Conservation (phyloP, 164 flowering plant species). For the Vitis rotundifolia region DNA sequence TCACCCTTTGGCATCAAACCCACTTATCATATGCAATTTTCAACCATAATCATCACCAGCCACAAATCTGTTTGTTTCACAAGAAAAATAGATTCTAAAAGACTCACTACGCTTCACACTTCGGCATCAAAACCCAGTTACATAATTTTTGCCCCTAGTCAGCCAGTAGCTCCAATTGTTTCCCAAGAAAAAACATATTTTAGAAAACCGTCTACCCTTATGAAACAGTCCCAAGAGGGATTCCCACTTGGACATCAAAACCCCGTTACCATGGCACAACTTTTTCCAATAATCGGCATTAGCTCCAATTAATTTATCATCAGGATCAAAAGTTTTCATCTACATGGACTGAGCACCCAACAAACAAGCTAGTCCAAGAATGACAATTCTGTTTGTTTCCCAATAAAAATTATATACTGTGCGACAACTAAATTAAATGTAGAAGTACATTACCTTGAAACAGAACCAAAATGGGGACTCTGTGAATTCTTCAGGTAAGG, state of each 20-base stretch:
- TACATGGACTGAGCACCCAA: not conserved
- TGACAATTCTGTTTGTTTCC: not conserved
- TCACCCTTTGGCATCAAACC: not conserved
- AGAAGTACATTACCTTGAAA: slow-evolving; percentile 18
- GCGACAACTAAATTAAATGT: not conserved
- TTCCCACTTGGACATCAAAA: slow-evolving; percentile 12
- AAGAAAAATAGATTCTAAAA: too few species aligned
- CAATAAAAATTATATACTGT: not conserved
- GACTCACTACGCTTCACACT: not conserved
- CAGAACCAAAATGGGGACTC: not conserved
- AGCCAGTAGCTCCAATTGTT: slow-evolving; percentile 3
- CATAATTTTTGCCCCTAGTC: slow-evolving; percentile 7
- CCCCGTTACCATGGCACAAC: not conserved
- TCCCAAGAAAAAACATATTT: too few species aligned
- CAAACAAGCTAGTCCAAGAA: not conserved
- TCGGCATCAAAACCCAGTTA: slow-evolving; percentile 13
- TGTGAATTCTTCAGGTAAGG: slow-evolving; percentile 9
- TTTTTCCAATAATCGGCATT: slow-evolving; percentile 8
- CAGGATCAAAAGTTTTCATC: slow-evolving; percentile 14
- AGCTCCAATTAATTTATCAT: slow-evolving; percentile 6
- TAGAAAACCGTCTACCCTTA: slow-evolving; percentile 1
- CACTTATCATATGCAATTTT: too few species aligned
- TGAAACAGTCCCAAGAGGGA: not conserved
- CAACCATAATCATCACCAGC: too few species aligned
- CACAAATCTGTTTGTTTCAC: too few species aligned